These are phyloP conservation scores for Picea mariana DNA, from an alignment of 83 land plant genomes.

Conservation along the genomic window DNA sequence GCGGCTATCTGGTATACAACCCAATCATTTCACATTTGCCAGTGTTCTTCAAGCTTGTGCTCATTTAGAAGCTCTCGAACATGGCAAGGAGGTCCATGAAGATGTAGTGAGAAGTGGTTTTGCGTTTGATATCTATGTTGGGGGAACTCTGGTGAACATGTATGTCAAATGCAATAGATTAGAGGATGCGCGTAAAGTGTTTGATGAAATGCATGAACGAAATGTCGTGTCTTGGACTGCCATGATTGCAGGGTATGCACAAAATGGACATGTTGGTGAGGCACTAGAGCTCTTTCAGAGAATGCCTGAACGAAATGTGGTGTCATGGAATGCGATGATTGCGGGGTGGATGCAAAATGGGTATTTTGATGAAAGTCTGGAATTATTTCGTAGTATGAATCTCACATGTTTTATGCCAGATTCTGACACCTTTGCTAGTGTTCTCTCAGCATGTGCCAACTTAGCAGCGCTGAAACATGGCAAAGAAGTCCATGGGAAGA, in stretches of 20 bases:
- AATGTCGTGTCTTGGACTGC: background rate
- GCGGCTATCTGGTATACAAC: constrained; percentile 20
- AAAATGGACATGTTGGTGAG: background rate
- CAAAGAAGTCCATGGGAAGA: background rate
- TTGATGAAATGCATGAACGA: background rate
- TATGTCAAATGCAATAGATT: background rate
- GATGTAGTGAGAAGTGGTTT: background rate
- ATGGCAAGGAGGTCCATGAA: background rate
- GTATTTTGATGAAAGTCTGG: constrained; percentile 25
- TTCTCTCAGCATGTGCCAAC: constrained; percentile 45
- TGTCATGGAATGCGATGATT: constrained; percentile 26
- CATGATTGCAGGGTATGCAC: background rate
- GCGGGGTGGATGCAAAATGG: constrained; percentile 46
- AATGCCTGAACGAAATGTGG: constrained; percentile 23
- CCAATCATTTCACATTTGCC: constrained; percentile 33
- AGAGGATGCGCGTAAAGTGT: background rate
- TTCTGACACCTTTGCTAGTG: constrained; percentile 37
- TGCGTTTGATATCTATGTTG: background rate
- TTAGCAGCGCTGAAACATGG: background rate
- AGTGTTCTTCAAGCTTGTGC: constrained; percentile 26
- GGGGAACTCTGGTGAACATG: background rate
- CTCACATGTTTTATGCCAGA: constrained; percentile 32
- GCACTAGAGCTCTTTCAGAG: background rate
- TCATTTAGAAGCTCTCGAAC: background rate
- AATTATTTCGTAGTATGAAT: constrained; percentile 37